phyloP scores from a whole-genome alignment of 306 rosid species.

The Rubus idaeus region DNA sequence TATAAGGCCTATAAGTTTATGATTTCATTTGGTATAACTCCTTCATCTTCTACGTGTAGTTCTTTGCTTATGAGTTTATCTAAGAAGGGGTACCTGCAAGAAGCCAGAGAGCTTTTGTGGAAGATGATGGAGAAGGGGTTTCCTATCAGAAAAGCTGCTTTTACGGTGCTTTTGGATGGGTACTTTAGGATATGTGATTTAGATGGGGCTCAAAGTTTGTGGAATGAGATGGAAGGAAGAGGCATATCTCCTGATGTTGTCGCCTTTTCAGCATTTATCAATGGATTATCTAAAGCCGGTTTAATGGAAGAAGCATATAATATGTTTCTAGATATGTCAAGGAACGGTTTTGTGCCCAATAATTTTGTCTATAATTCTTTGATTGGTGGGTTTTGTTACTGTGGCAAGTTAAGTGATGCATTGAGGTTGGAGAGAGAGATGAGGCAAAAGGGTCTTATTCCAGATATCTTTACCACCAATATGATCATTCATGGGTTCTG shows the following conservation, averaged over 20 bases:
- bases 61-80: slow-evolving; percentile 66
- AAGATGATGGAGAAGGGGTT: slow-evolving; percentile 60
- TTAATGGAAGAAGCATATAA: slow-evolving; percentile 56
- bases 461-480: slow-evolving; percentile 64
- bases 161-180: slow-evolving; percentile 68
- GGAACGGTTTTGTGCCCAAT: slow-evolving; percentile 63
- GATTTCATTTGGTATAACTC: slow-evolving; percentile 48
- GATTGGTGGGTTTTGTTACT: slow-evolving; percentile 56
- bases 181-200: slow-evolving; percentile 54
- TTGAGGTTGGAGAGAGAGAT: slow-evolving; percentile 59
- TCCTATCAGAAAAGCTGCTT: slow-evolving; percentile 55
- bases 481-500: slow-evolving; percentile 68
- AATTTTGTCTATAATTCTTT: slow-evolving; percentile 77
- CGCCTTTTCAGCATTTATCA: slow-evolving; percentile 69
- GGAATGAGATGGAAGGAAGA: slow-evolving; percentile 66
- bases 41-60: slow-evolving; percentile 63
- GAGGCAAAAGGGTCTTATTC: slow-evolving; percentile 63
- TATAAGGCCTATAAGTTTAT: slow-evolving; percentile 49
- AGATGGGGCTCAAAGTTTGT: slow-evolving; percentile 55
- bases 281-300: slow-evolving; percentile 67
- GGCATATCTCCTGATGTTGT: slow-evolving; percentile 67
- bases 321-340: slow-evolving; percentile 50
- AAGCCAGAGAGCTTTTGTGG: slow-evolving; percentile 57
- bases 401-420: slow-evolving; percentile 57
- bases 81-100: slow-evolving; percentile 56